Evolutionary conservation across 1,284 basidiomycete genomes (phyloP), one percentile per base, ranked within the genome.

Genomic region (Puccinia horiana): DNA sequence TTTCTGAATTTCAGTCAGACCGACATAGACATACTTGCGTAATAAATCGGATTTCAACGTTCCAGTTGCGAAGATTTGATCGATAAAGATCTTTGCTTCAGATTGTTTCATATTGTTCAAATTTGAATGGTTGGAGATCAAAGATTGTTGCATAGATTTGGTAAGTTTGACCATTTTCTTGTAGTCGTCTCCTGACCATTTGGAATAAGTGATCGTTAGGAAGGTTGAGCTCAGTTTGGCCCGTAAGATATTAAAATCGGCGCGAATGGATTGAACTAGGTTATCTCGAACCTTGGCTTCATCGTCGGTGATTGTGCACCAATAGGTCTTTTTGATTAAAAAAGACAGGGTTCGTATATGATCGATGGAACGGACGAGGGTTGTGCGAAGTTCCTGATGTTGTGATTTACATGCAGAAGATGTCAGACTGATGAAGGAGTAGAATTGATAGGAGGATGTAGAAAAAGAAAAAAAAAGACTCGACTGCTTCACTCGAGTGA

Each of bases 151-250:
- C 70, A 88, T 85, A 9, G 82, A 82, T 6, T 86, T 84, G 1
- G 85, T 86, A 35, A 84, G 82, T 14, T 78, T 78, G 20, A 87
- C 84, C 79, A 87, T 85, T 29, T 44, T 49, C 70, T 84, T 69
- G 76, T 87, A 87, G 83, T 87, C 86, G 32, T 83, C 40, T 83
- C 87, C 85, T 14, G 85, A 85, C 83, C 85, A 87, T 8, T 84
- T 84, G 9, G 87, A 86, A 75, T 84, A 88, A 83, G 86, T 86
- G 82, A 88, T 84, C 76, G 87, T 86, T 49, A 87, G 76, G 8
- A 85, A 83, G 1, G 86, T 86, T 56, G 84, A 84, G 3, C 83
- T 85, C 54, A 87, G 83, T 81, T 87, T 85, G 81, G 84, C 84
- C 29, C 84, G 84, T 20, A 88, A 83, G 35, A 86, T 84, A 40